Evolutionary conservation across 768 basidiomycete genomes (phyloP).

Genomic region (Naganishia vaughanmartiniae): DNA sequence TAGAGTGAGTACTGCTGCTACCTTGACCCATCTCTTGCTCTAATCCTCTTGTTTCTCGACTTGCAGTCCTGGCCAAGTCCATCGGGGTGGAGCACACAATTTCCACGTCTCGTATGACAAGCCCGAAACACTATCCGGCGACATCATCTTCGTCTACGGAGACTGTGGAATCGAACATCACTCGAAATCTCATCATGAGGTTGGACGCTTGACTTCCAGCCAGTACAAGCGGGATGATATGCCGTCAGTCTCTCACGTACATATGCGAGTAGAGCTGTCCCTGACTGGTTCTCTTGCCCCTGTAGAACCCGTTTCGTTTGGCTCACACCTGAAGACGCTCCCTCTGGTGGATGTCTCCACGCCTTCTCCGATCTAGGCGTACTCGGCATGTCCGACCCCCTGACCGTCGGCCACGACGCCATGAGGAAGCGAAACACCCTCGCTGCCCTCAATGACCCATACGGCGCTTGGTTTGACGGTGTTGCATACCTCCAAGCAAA

Average conservation of each 20-base stretch:
- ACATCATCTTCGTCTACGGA: constrained; percentile 24
- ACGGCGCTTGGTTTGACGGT: constrained; percentile 37
- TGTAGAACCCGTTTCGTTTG: constrained; percentile 32
- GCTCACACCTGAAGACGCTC: constrained; percentile 32
- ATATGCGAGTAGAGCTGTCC: not conserved
- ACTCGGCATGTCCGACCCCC: constrained; percentile 27
- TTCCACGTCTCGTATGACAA: constrained; percentile 25
- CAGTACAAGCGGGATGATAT: constrained; percentile 29
- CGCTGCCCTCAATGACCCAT: constrained; percentile 32
- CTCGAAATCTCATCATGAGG: constrained; percentile 20
- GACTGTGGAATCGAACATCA: constrained; percentile 26
- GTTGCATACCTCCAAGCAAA: constrained; percentile 32
- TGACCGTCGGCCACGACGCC: constrained; percentile 23
- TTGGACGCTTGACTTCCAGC: constrained; percentile 17
- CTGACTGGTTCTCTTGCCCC: too few relatives aligned
- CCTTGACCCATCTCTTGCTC: not conserved
- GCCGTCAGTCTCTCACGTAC: constrained; percentile 5
- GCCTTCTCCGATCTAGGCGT: constrained; percentile 31
- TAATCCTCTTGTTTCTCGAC: not conserved
- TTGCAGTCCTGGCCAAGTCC: not conserved
- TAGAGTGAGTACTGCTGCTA: constrained; percentile 3
- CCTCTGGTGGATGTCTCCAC: constrained; percentile 33
- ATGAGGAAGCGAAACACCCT: constrained; percentile 34
- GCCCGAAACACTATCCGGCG: constrained; percentile 21
- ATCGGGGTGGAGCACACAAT: constrained; percentile 24